A percentile compares a stretch with the other conserved stretches of the same genome.
Conservation (phyloP, 352 stramenopile species). For the Phytophthora vignae region DNA sequence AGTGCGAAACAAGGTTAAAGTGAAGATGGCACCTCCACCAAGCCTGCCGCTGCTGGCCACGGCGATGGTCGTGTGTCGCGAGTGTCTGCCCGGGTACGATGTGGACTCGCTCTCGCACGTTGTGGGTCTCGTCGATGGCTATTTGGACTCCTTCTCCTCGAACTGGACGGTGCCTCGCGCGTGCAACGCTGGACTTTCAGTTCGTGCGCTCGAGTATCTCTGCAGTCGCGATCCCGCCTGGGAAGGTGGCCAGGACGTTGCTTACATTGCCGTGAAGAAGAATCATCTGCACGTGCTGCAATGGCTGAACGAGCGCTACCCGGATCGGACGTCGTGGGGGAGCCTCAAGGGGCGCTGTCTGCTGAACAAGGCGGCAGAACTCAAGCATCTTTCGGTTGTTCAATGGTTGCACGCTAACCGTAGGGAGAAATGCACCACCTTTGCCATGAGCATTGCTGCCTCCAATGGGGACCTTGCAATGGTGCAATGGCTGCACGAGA, state of each 20-base stretch:
- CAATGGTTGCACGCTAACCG: constrained; percentile 25
- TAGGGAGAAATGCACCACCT: constrained; percentile 18
- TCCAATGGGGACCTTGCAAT: constrained; percentile 18
- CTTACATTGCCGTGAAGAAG: constrained; percentile 22
- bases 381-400: constrained; percentile 12
- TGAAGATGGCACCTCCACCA: neutral
- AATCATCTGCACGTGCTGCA: constrained; percentile 23
- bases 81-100: constrained; percentile 7
- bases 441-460: constrained; percentile 20
- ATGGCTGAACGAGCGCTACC: constrained; percentile 27
- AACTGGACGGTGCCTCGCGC: constrained; percentile 19
- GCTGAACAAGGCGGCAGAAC: constrained; percentile 20
- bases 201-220: constrained; percentile 20
- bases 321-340: constrained; percentile 22
- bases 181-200: constrained; percentile 13
- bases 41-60: constrained; percentile 4
- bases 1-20: no score
- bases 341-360: constrained; percentile 14
- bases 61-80: constrained; percentile 15
- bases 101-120: constrained; percentile 26
- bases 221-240: constrained; percentile 21
- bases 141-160: constrained; percentile 17
- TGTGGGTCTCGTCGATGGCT: constrained; percentile 14
- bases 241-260: constrained; percentile 9
- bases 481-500: constrained; percentile 20